Evolutionary conservation across 148 eudicot genomes (phyloP).

Genomic region (Pouteria glomerata): DNA sequence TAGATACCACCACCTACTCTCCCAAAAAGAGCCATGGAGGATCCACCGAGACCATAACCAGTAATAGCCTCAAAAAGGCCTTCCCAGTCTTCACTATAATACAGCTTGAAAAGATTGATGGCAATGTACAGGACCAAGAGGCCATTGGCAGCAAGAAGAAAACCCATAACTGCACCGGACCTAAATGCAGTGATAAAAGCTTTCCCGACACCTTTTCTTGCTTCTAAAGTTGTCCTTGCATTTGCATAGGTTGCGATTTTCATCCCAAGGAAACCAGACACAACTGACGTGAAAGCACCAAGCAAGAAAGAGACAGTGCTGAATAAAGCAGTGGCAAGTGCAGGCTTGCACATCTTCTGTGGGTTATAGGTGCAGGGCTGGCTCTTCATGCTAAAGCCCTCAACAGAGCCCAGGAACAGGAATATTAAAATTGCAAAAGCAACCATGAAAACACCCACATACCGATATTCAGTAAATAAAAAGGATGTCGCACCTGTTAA

Average conservation of each 20-base stretch:
- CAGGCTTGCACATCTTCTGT: conserved; percentile 46
- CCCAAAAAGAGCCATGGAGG: conserved; percentile 85
- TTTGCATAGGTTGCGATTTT: conserved; percentile 72
- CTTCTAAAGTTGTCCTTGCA: conserved; percentile 59
- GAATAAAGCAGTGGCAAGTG: conserved; percentile 55
- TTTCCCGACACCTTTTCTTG: conserved; percentile 64
- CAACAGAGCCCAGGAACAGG: conserved; percentile 60
- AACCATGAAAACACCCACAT: conserved; percentile 55
- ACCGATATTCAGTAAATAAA: conserved; percentile 52
- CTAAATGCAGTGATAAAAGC: conserved; percentile 63
- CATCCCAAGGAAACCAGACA: conserved; percentile 65
- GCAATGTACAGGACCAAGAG: conserved; percentile 38
- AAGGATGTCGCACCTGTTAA: conserved; percentile 62
- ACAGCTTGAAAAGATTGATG: conserved; percentile 57
- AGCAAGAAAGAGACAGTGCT: conserved; percentile 54
- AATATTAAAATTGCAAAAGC: conserved; percentile 55
- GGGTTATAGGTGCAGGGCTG: conserved; percentile 41
- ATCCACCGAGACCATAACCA: conserved; percentile 93
- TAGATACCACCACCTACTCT: conserved; percentile 92
- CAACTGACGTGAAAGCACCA: conserved; percentile 47
- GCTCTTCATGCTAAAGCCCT: conserved; percentile 50
- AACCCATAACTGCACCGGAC: conserved; percentile 73
- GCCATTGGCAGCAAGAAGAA: conserved; percentile 71
- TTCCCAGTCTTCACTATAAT: conserved; percentile 70
- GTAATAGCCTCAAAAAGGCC: conserved; percentile 73